Conservation (phyloP, 2,329 filamentous ascomycete genomes). For the Cytospora mali region DNA sequence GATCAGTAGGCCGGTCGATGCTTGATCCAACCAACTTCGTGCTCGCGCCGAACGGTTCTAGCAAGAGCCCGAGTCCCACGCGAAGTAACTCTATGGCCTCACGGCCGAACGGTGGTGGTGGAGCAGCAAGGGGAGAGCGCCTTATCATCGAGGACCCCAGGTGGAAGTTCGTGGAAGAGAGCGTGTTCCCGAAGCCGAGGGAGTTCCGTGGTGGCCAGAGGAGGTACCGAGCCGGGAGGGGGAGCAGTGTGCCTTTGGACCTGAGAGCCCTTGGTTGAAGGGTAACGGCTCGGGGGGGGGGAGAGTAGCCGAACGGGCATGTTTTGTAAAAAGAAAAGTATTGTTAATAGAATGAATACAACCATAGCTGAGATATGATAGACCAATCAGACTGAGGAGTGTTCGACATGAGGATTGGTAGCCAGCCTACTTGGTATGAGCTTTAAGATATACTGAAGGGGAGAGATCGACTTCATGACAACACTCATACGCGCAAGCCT, state of each 20-base stretch:
- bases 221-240: slow-evolving; percentile 85
- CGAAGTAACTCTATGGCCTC: slow-evolving; percentile 39
- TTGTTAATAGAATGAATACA: not conserved
- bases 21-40: slow-evolving; percentile 79
- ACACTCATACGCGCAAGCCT: no score
- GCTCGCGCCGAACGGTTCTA: slow-evolving; percentile 62
- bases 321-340: not conserved
- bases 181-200: slow-evolving; percentile 79
- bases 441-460: no score
- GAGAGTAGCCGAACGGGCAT: not conserved
- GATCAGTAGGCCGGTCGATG: slow-evolving; percentile 59
- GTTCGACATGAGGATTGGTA: not conserved
- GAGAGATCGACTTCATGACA: no score
- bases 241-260: slow-evolving; percentile 92
- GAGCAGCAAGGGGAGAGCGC: slow-evolving; percentile 39
- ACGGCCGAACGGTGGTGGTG: slow-evolving; percentile 31
- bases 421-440: not conserved
- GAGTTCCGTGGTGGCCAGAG: slow-evolving; percentile 75
- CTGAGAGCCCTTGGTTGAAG: slow-evolving; percentile 57
- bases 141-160: slow-evolving; percentile 73
- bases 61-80: slow-evolving; percentile 52
- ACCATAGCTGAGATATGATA: not conserved
- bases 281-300: not conserved
- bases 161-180: slow-evolving; percentile 87
- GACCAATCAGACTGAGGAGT: not conserved